Evolutionary conservation across 139 green algal genomes (phyloP), one percentile per base, ranked within the genome.

Genomic region (Parachlorella kessleri): DNA sequence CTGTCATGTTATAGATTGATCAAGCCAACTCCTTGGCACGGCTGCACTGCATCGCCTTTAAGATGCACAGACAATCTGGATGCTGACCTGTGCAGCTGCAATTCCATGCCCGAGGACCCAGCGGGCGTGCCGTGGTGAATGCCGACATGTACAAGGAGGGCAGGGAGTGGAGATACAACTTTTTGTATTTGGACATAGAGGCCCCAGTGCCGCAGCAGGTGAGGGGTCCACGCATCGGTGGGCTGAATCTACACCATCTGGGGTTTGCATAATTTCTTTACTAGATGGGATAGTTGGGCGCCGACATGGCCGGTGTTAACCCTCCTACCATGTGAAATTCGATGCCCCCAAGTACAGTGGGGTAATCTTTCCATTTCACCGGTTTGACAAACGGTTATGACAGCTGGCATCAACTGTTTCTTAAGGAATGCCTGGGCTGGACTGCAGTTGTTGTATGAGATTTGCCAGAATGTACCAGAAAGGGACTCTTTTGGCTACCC

Each of bases 111-210:
- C 79, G 81, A 21, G 94, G 94, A 0, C 88, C 91, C 33, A 88
- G 80, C 55, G 94, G 94, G 7, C 81, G 83, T 0, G 94, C 87
- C 8, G 67, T 90, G 55, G 91, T 98, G 6, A 93, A 81, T n/a
- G 89, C 91, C 6, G 92, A 96, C 87, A 98, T 98, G 94, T 94
- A 91, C 85, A 87, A 94, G 77, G 90, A 95, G 3, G 54, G 53
- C 6, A 39, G 38, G 35, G 55, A 78, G 64, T 98, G 93, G 92
- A 85, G 91, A 76, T 97, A 97, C 83, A 81, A 83, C 18, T 97
- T 95, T 76, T 79, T 98, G 26, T 90, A 94, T 55, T 84, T 97
- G 39, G 92, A 97, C 42, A 80, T 94, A 21, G 83, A 87, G 63
- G 74, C 64, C 30, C 85, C 85, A 26, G 40, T 86, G 9, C 85